Evolutionary conservation across 768 basidiomycete species (phyloP).

Genomic region (Candolleomyces efflorescens): DNA sequence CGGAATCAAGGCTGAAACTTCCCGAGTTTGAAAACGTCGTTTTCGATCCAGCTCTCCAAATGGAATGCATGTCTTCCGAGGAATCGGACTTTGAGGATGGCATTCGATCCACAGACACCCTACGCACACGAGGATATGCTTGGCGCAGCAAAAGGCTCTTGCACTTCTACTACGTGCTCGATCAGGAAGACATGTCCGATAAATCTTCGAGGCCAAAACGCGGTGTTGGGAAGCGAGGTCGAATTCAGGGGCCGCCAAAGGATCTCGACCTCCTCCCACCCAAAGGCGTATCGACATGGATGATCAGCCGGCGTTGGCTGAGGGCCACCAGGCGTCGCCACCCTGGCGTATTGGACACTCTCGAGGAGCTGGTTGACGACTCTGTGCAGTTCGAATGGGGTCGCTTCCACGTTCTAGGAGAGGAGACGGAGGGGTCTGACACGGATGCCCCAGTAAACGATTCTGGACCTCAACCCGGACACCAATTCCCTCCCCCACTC

Average conservation of each 20-base stretch:
- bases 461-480: not conserved
- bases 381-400: conserved; percentile 48
- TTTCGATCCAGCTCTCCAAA: conserved; percentile 67
- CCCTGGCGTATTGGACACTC: conserved; percentile 40
- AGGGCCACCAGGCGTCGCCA: conserved; percentile 33
- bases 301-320: conserved; percentile 71
- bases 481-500: not conserved
- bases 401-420: conserved; percentile 46
- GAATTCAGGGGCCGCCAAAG: conserved; percentile 50
- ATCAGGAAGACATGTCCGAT: conserved; percentile 49
- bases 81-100: conserved; percentile 56
- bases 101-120: conserved; percentile 19
- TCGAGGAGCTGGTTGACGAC: conserved; percentile 40
- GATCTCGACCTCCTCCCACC: conserved; percentile 60
- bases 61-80: conserved; percentile 80
- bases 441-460: not conserved
- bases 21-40: conserved; percentile 52
- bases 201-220: conserved; percentile 49
- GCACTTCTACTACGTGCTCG: conserved; percentile 56
- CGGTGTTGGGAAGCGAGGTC: conserved; percentile 51
- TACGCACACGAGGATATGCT: conserved; percentile 53
- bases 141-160: conserved; percentile 70
- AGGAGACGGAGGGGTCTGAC: conserved; percentile 43
- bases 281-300: conserved; percentile 62
- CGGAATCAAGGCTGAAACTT: conserved; percentile 52